These are phyloP conservation scores for Tolypocladium album DNA, from an alignment of 2,329 filamentous ascomycete genomes.

Conservation along the genomic window DNA sequence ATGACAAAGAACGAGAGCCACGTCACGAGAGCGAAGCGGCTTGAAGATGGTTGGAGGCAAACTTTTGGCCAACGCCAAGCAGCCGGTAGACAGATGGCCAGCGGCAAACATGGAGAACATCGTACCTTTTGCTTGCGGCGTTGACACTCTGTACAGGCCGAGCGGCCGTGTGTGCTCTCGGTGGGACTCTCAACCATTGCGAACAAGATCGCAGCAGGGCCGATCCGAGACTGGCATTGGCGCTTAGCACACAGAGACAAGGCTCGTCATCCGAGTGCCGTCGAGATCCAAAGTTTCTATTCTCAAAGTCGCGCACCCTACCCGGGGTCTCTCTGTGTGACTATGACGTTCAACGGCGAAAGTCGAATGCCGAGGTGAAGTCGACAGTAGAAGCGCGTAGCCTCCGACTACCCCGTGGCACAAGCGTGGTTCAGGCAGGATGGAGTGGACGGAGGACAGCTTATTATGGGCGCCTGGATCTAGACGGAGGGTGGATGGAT, in stretches of 20 bases:
- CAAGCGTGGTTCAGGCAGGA: background rate
- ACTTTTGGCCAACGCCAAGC: background rate
- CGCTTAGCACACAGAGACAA: background rate
- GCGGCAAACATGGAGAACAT: background rate
- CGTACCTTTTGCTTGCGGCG: constrained; percentile 28
- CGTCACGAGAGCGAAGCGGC: background rate
- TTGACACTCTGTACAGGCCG: constrained; percentile 32
- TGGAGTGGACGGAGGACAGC: background rate
- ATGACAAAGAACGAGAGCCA: background rate
- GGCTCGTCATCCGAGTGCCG: background rate
- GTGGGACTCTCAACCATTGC: constrained; percentile 6
- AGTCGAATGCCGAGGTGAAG: background rate
- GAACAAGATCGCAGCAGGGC: background rate
- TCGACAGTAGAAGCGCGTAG: background rate
- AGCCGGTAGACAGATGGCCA: background rate
- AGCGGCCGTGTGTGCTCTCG: constrained; percentile 10
- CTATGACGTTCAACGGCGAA: background rate
- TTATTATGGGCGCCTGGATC: background rate
- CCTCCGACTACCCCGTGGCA: background rate
- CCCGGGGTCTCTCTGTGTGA: background rate
- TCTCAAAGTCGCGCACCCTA: background rate
- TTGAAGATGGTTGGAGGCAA: background rate
- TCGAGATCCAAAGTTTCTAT: background rate
- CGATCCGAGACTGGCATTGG: background rate
- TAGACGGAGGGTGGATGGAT: background rate